These are phyloP conservation scores for Lavandula angustifolia DNA, from an alignment of 257 asterid species.

Conservation along the genomic window DNA sequence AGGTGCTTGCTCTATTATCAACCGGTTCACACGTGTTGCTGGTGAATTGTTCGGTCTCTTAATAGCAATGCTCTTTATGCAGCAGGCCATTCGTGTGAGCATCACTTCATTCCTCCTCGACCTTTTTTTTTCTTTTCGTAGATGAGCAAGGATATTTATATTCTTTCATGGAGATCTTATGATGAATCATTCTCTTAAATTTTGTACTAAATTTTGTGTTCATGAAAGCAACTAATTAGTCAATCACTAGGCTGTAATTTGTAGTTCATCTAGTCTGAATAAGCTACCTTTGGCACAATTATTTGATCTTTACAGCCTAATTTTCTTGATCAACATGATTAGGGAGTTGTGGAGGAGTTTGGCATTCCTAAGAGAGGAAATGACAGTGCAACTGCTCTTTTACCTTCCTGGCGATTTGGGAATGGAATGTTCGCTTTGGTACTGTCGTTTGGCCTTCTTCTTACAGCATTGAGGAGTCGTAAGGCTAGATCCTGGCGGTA, in stretches of 20 bases:
- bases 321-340: slow-evolving; percentile 7
- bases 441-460: slow-evolving; percentile 88
- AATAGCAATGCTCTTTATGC: slow-evolving; percentile 98
- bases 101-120: slow-evolving; percentile 22
- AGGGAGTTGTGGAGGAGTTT: slow-evolving; percentile 97
- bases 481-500: slow-evolving; percentile 96
- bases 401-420: slow-evolving; percentile 90
- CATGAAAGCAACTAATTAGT: slow-evolving; percentile 14
- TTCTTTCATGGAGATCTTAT: too few species aligned
- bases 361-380: slow-evolving; percentile 77
- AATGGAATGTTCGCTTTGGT: slow-evolving; percentile 97
- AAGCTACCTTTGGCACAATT: neutral
- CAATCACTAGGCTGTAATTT: slow-evolving; percentile 8
- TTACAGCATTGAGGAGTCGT: slow-evolving; percentile 80
- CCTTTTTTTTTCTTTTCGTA: slow-evolving; percentile 4
- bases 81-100: slow-evolving; percentile 93
- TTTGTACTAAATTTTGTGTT: slow-evolving; percentile 1
- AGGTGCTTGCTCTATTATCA: slow-evolving; percentile 96
- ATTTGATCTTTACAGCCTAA: slow-evolving; percentile 11
- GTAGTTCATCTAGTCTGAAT: neutral
- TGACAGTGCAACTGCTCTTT: slow-evolving; percentile 47
- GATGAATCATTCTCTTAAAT: neutral
- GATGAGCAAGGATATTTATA: neutral
- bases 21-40: slow-evolving; percentile 90
- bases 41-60: slow-evolving; percentile 96